A percentile compares a stretch with the other conserved stretches of the same genome.
These are phyloP conservation scores for Arabis alpina DNA, from an alignment of 345 rosid genomes.

Conservation along the genomic window DNA sequence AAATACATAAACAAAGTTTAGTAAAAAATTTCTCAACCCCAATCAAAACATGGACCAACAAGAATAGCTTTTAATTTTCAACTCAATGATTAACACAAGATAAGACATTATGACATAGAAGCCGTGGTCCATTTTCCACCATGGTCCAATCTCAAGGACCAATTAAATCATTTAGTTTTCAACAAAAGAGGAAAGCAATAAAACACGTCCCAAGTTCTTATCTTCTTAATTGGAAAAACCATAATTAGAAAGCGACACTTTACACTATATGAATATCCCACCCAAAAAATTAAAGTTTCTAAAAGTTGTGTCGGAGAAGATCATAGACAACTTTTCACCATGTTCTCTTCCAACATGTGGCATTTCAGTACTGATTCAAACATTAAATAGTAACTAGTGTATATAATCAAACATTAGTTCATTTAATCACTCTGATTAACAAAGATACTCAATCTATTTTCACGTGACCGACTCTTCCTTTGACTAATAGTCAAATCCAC, in stretches of 20 bases:
- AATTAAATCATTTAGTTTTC: constrained; percentile 21
- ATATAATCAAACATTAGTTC: neutral
- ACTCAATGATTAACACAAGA: neutral
- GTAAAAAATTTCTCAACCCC: too few relatives aligned
- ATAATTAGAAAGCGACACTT: constrained; percentile 32
- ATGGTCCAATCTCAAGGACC: constrained; percentile 31
- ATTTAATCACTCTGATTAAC: constrained; percentile 1
- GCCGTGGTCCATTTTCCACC: constrained; percentile 28
- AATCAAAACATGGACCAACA: neutral
- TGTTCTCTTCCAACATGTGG: constrained; percentile 14
- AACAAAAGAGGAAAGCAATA: constrained; percentile 33
- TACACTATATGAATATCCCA: neutral
- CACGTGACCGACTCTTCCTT: too few relatives aligned
- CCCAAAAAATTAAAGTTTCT: constrained; percentile 1
- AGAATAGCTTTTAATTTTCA: constrained; percentile 1
- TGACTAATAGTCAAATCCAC: too few relatives aligned
- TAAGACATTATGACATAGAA: neutral
- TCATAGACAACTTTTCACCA: constrained; percentile 17
- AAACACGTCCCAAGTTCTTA: constrained; percentile 14
- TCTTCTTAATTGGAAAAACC: constrained; percentile 11
- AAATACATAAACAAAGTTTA: neutral
- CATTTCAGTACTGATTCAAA: constrained; percentile 1
- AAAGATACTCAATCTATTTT: too few relatives aligned
- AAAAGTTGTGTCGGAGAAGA: constrained; percentile 38
- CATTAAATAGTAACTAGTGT: neutral